These are phyloP conservation scores for Chalciporus sphaerocephalus DNA, from an alignment of 768 basidiomycete species.

Conservation along the genomic window DNA sequence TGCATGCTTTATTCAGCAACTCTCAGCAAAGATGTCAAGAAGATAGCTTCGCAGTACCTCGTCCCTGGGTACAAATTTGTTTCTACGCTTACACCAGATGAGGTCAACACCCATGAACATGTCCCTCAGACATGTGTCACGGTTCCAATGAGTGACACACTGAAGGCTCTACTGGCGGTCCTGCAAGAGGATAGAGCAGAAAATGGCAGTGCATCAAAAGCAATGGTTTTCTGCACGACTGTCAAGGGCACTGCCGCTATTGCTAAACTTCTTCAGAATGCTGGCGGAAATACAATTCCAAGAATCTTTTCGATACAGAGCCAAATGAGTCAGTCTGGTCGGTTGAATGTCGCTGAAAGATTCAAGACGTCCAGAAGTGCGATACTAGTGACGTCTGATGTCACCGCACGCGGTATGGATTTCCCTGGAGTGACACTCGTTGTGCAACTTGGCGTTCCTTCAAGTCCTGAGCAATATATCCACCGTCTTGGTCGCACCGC, in stretches of 20 bases:
- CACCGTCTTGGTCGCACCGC: conserved; percentile 78
- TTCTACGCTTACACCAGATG: conserved; percentile 54
- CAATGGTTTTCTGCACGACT: conserved; percentile 67
- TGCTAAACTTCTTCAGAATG: conserved; percentile 33
- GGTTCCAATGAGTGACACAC: conserved; percentile 37
- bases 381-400: conserved; percentile 51
- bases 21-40: conserved; percentile 62
- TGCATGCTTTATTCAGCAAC: conserved; percentile 72
- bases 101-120: conserved; percentile 58
- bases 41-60: conserved; percentile 32
- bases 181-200: conserved; percentile 33
- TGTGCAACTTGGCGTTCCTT: conserved; percentile 61
- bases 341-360: conserved; percentile 45
- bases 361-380: conserved; percentile 45
- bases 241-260: conserved; percentile 52
- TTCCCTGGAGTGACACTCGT: conserved; percentile 61
- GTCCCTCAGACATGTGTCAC: conserved; percentile 46
- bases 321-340: conserved; percentile 45
- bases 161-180: conserved; percentile 40
- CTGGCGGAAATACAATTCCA: conserved; percentile 26
- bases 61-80: conserved; percentile 40
- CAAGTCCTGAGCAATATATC: conserved; percentile 71
- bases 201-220: conserved; percentile 33
- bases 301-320: conserved; percentile 55
- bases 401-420: conserved; percentile 64